These are phyloP conservation scores for Cryptococcus sp. DNA, from an alignment of 1,284 basidiomycete genomes.

Conservation along the genomic window DNA sequence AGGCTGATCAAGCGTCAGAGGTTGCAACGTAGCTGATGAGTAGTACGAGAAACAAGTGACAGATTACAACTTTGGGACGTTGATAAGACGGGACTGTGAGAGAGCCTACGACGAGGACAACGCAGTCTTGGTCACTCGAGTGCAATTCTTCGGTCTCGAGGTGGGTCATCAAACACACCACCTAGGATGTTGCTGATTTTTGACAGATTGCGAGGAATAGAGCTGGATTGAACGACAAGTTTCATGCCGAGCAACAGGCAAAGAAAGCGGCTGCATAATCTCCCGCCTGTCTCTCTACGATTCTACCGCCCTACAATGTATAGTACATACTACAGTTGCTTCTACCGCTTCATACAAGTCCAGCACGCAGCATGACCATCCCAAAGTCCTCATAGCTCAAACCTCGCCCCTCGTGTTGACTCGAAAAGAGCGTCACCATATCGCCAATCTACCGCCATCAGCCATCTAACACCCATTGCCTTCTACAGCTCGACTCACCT, in stretches of 20 bases:
- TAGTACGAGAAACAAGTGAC: slow-evolving; percentile 75
- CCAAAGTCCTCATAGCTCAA: slow-evolving; percentile 45
- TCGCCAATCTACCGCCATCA: slow-evolving; percentile 35
- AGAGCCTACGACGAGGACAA: slow-evolving; percentile 88
- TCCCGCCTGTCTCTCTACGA: no score
- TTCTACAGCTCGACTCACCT: slow-evolving; percentile 39
- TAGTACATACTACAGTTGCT: no score
- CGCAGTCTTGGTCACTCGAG: slow-evolving; percentile 78
- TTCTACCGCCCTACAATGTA: no score
- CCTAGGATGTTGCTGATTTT: neutral
- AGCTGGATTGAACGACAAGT: slow-evolving; percentile 80
- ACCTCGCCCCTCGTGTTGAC: slow-evolving; percentile 40
- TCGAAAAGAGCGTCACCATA: slow-evolving; percentile 46
- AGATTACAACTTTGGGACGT: slow-evolving; percentile 95
- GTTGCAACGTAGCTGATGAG: neutral
- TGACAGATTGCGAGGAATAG: slow-evolving; percentile 81
- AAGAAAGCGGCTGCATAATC: slow-evolving; percentile 8
- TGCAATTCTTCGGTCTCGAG: slow-evolving; percentile 87
- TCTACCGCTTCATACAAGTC: slow-evolving; percentile 25
- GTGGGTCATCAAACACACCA: slow-evolving; percentile 47
- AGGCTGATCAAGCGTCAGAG: slow-evolving; percentile 37
- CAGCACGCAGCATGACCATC: slow-evolving; percentile 37
- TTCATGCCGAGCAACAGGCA: slow-evolving; percentile 64
- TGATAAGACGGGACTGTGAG: slow-evolving; percentile 75
- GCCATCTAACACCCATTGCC: neutral